A percentile compares a stretch with the other conserved stretches of the same genome.
Conservation (phyloP, 1,284 basidiomycete genomes). For the Golubevia sp. region DNA sequence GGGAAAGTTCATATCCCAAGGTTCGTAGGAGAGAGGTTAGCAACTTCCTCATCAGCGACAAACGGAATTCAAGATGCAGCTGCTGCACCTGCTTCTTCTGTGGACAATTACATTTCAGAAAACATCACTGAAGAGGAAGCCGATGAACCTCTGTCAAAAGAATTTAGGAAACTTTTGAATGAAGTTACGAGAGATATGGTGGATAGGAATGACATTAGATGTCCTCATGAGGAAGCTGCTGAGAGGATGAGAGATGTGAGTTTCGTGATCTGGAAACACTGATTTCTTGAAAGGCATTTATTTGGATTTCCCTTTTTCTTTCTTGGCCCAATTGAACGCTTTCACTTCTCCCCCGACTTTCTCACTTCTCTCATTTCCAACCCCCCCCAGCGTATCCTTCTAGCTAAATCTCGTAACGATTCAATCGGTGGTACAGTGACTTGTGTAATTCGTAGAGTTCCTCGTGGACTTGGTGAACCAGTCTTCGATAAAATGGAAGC, state of each 20-base stretch:
- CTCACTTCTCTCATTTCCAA: constrained; percentile 11
- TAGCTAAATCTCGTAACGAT: constrained; percentile 86
- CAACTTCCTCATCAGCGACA: constrained; percentile 12
- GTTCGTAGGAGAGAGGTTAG: constrained; percentile 47
- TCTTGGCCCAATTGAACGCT: not conserved
- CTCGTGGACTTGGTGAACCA: constrained; percentile 91
- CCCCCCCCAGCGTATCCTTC: constrained; percentile 77
- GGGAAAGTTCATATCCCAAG: constrained; percentile 80
- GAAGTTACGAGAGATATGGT: constrained; percentile 85
- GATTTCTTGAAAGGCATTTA: not conserved
- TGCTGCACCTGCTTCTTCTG: constrained; percentile 61
- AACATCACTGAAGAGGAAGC: constrained; percentile 72
- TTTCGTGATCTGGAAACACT: no score
- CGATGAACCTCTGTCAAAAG: constrained; percentile 78
- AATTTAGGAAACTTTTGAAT: constrained; percentile 79
- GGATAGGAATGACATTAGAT: constrained; percentile 84
- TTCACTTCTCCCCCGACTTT: not conserved
- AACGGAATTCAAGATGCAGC: constrained; percentile 35
- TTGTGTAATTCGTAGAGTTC: constrained; percentile 89
- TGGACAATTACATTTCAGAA: constrained; percentile 60
- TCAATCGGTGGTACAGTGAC: constrained; percentile 97
- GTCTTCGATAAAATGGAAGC: constrained; percentile 99
- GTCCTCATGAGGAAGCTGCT: constrained; percentile 85
- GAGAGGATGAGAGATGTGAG: constrained; percentile 84
- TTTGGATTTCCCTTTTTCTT: not conserved